These are phyloP conservation scores for Polychytrium aggregatum DNA, from an alignment of 192 early-diverging fungal genomes.

Conservation along the genomic window DNA sequence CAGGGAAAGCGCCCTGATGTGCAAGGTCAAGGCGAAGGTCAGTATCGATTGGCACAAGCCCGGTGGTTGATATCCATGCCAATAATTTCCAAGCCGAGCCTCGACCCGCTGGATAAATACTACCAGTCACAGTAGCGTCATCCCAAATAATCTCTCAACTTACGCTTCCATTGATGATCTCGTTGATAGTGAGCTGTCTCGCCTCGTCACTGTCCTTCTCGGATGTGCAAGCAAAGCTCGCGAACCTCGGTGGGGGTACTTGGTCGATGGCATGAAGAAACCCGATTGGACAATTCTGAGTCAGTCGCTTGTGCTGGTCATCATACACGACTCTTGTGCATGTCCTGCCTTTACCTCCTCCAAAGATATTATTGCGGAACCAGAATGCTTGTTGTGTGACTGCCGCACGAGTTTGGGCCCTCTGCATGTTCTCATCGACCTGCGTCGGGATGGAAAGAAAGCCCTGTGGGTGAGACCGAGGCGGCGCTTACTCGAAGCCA, in stretches of 20 bases:
- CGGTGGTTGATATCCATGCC: neutral
- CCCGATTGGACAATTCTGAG: conserved; percentile 8
- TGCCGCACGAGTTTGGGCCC: conserved; percentile 74
- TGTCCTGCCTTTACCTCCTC: conserved; percentile 14
- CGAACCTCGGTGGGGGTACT: neutral
- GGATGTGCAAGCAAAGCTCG: conserved; percentile 2
- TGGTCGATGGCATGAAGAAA: neutral
- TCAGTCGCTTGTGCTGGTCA: too few species aligned
- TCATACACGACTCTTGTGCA: neutral
- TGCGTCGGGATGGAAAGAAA: conserved; percentile 6
- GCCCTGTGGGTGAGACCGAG: neutral
- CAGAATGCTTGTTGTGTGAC: conserved; percentile 73
- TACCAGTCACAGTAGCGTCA: conserved; percentile 4
- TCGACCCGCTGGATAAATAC: too few species aligned
- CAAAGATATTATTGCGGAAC: conserved; percentile 79
- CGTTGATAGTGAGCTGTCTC: neutral
- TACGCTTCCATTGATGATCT: neutral
- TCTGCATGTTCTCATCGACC: conserved; percentile 91
- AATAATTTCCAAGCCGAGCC: too few species aligned
- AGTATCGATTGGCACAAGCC: conserved; percentile 28
- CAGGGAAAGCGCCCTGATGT: conserved; percentile 72
- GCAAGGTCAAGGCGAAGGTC: conserved; percentile 88
- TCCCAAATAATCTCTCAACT: neutral
- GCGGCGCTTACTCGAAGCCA: neutral
- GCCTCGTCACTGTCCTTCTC: neutral